Evolutionary conservation across 108 stramenopile species (phyloP), one percentile per base, ranked within the genome.

Genomic region (Cyclotella cryptica): DNA sequence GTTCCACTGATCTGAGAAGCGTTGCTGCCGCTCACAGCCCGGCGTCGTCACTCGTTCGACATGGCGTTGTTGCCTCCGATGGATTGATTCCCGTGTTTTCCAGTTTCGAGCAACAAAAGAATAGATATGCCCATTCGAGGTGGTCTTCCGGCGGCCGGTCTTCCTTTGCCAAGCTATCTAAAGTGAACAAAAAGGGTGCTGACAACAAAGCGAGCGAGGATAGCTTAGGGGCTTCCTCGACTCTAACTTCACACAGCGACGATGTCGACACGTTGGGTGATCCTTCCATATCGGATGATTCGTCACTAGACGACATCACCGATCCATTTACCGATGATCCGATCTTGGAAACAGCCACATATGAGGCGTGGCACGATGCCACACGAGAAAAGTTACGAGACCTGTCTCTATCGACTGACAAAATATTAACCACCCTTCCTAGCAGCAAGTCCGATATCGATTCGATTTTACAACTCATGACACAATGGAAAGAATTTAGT

Each of bases 401-500:
- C 10, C 45, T 77, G 27, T 47, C 57, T 1, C 21, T 35, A 1
- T 17, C 12, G 12, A 68, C 67, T 2, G 59, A 58, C 14, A 15
- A 68, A 39, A 19, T 58, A 19, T 39, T 69, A 2, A 55, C 55
- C 55, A 26, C 1, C n/a, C 1, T 55, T 1, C 24, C 24, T 24
- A 47, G 26, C 3, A 42, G 47, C 35, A 67, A 35, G 9, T 41
- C 19, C 15, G 49, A 69, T 41, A 51, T 18, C 3, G 35, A 61
- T 40, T 21, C 26, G 55, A 72, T 79, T 11, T n/a, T 73, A 14
- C 27, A 70, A n/a, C 66, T 68, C 21, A 70, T 81, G 74, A 54
- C 58, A 10, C 51, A 81, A 53, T 70, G 61, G 52, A 47, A 66
- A 10, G 19, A 63, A 12, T 65, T 70, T 39, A 41, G 51, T 14